phyloP scores from a whole-genome alignment of 139 green algal species.

The Chlamydomonas schloesseri region DNA sequence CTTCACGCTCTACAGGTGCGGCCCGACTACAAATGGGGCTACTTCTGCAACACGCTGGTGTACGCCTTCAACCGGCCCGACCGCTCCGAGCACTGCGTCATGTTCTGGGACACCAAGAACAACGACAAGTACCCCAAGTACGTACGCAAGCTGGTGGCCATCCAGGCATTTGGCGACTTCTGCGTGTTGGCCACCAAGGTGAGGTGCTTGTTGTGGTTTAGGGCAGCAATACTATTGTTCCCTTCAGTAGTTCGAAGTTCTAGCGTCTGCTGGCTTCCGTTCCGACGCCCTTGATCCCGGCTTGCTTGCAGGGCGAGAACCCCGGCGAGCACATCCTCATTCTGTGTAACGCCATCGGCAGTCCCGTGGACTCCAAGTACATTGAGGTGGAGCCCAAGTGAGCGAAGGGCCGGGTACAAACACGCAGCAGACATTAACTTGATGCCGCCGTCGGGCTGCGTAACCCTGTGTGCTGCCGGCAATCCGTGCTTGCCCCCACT shows the following conservation, averaged over 20 bases:
- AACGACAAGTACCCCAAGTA: conserved; percentile 65
- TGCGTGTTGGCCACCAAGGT: conserved; percentile 74
- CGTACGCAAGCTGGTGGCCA: conserved; percentile 76
- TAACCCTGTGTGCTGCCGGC: no score
- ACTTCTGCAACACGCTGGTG: conserved; percentile 84
- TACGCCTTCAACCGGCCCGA: conserved; percentile 82
- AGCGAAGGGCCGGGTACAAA: no score
- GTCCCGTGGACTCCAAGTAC: conserved; percentile 82
- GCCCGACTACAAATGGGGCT: conserved; percentile 72
- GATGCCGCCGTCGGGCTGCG: no score
- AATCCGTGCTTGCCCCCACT: no score
- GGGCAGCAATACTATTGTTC: no score
- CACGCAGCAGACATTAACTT: no score
- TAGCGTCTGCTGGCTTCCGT: no score
- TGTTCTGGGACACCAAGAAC: conserved; percentile 85
- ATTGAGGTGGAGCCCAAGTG: conserved; percentile 58
- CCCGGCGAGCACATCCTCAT: conserved; percentile 80
- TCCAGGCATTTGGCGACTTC: conserved; percentile 71
- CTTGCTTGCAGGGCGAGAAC: conserved; percentile 78
- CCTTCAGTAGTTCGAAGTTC: no score
- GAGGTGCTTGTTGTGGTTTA: no score
- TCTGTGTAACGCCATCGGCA: conserved; percentile 88
- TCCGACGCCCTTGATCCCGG: no score
- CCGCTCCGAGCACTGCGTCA: conserved; percentile 76
- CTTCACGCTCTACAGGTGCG: conserved; percentile 28